Evolutionary conservation across 2,329 filamentous ascomycete genomes (phyloP), one percentile per base, ranked within the genome.

Genomic region (Verticillium klebahnii): DNA sequence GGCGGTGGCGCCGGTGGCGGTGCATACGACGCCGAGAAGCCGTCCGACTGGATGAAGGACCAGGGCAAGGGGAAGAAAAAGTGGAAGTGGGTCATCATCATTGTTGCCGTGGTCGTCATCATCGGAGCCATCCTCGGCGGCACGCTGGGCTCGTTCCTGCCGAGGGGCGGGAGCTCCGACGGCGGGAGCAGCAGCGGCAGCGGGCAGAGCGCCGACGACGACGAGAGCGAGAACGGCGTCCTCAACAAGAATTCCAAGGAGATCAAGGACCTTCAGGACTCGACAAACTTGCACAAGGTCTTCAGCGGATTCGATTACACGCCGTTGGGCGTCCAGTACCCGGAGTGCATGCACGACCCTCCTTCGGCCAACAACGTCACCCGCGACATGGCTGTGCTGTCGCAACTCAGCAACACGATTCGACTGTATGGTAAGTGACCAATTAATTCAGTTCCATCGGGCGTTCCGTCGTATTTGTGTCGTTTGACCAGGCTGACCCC

Each of bases 281-380:
- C 97, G 75, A 72, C 81, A 0, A 78, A 93, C 65, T 82, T 98
- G 29, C 92, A 97, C 82, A 96, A 92, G 74, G 92, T 98, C 2
- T 98, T 98, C 74, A 91, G 93, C 0, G 94, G 93, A 31, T 91
- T 98, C 77, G 94, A 97, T 76, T 98, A 98, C 73, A 98, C 94
- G 0, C 93, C 94, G 0, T 85, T 95, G 74, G 93, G 96, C 72
- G 87, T 92, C 0, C 93, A 97, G 74, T 97, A 94, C 69, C 94
- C 94, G 2, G 88, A 89, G 45, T 98, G 94, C 75, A 66, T 93
- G 36, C 78, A 83, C 60, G 84, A 89, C 67, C 91, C 91, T 1
- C 90, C 94, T 0, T 93, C 89, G 37, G 94, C 97, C 73, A 97
- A 98, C 78, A 97, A 98, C 72, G 83, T 98, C 67, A 98, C 95